A percentile compares a stretch with the other conserved stretches of the same genome.
These are phyloP conservation scores for Volvox africanus DNA, from an alignment of 139 green algal genomes.

Conservation along the genomic window DNA sequence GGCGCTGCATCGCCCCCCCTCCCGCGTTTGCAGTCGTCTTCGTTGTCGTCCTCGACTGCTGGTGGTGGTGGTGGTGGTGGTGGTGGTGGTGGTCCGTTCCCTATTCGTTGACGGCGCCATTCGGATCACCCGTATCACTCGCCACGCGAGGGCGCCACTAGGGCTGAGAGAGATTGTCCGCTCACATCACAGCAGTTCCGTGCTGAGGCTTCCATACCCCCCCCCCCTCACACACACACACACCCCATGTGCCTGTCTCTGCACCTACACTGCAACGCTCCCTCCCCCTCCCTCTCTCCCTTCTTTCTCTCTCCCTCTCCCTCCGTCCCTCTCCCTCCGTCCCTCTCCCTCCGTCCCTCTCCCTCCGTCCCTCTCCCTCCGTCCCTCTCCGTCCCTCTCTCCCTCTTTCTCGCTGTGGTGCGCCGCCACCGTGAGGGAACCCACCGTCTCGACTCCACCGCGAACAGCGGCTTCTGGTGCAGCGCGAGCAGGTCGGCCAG, in stretches of 20 bases:
- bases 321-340: background rate
- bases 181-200: too few species aligned
- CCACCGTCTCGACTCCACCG: slow-evolving; percentile 56
- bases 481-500: slow-evolving; percentile 58
- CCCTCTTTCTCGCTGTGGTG: background rate
- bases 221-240: background rate
- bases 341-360: background rate
- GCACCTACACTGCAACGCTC: too few species aligned
- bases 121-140: too few species aligned
- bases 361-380: background rate
- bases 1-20: too few species aligned
- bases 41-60: too few species aligned
- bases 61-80: too few species aligned
- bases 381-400: background rate
- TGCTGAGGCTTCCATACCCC: too few species aligned
- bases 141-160: too few species aligned
- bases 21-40: too few species aligned
- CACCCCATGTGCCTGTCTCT: background rate
- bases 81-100: too few species aligned
- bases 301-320: background rate
- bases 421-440: background rate
- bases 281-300: background rate
- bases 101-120: too few species aligned
- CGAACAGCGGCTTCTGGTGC: slow-evolving; percentile 73
- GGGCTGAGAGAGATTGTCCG: background rate